These are phyloP conservation scores for Neonothopanus nambi DNA, from an alignment of 1,284 basidiomycete species.

Conservation along the genomic window DNA sequence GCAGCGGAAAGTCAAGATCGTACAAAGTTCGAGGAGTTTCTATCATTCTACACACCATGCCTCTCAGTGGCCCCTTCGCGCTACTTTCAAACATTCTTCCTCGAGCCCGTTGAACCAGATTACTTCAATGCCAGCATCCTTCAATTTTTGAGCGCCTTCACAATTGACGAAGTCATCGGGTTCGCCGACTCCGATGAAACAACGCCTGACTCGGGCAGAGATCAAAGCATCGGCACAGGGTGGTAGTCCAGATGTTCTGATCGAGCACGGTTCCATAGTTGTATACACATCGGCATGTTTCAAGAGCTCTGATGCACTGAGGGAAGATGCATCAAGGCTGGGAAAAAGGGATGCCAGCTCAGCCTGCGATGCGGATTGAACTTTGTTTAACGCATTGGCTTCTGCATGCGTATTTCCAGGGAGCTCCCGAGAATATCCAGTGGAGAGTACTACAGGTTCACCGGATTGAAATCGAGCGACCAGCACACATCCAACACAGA, in stretches of 20 bases:
- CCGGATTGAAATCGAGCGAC: slow-evolving; percentile 45
- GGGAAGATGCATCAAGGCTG: slow-evolving; percentile 22
- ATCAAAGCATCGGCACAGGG: slow-evolving; percentile 90
- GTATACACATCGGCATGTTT: slow-evolving; percentile 79
- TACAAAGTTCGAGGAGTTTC: too few species aligned
- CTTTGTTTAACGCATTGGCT: slow-evolving; percentile 89
- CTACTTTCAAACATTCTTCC: slow-evolving; percentile 74
- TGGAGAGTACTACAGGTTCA: slow-evolving; percentile 60
- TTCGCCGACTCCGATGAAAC: slow-evolving; percentile 90
- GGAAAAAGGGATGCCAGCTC: slow-evolving; percentile 48
- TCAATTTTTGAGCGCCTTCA: slow-evolving; percentile 80
- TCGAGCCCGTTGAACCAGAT: slow-evolving; percentile 73
- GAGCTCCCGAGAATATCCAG: slow-evolving; percentile 91
- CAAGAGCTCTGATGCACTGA: slow-evolving; percentile 42
- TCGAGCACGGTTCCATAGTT: slow-evolving; percentile 96
- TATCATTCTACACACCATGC: background rate
- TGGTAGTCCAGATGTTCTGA: slow-evolving; percentile 83
- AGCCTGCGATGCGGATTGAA: slow-evolving; percentile 29
- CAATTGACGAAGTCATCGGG: slow-evolving; percentile 96
- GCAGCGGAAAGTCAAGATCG: background rate
- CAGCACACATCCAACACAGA: slow-evolving; percentile 93
- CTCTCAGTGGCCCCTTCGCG: slow-evolving; percentile 55
- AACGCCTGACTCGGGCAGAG: slow-evolving; percentile 66
- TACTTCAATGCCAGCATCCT: slow-evolving; percentile 76
- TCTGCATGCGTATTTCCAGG: slow-evolving; percentile 98